phyloP scores from a whole-genome alignment of 441 rosid genomes.

The Theobroma grandiflorum region DNA sequence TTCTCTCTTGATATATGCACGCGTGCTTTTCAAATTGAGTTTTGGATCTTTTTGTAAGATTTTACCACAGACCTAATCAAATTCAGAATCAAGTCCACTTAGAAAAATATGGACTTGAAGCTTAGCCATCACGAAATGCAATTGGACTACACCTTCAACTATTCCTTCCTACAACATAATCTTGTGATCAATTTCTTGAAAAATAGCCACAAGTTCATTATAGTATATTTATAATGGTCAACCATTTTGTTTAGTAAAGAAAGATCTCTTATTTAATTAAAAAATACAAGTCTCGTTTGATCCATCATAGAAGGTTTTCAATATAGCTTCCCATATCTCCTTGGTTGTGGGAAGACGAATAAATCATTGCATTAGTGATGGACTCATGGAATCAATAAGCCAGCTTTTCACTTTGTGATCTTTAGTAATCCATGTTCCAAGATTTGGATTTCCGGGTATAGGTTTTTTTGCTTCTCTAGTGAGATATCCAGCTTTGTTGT shows the following conservation, averaged over 20 bases:
- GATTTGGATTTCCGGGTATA: neutral
- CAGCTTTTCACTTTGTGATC: conserved; percentile 23
- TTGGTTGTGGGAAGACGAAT: neutral
- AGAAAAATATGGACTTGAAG: too few species aligned
- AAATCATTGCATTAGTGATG: neutral
- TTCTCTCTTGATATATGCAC: too few species aligned
- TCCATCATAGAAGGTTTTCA: conserved; percentile 29
- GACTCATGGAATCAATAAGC: conserved; percentile 5
- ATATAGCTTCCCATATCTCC: conserved; percentile 2
- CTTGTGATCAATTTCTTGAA: neutral
- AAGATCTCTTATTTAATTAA: conserved; percentile 16
- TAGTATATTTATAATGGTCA: conserved; percentile 17
- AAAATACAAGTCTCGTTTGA: conserved; percentile 13
- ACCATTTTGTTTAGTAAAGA: neutral
- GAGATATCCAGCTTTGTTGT: conserved; percentile 1
- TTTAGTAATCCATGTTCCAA: neutral
- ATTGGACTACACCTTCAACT: too few species aligned
- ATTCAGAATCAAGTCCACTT: too few species aligned
- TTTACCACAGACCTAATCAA: too few species aligned
- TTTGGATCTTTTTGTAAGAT: too few species aligned
- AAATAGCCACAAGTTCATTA: conserved; percentile 21
- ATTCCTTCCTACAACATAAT: too few species aligned
- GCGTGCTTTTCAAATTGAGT: too few species aligned
- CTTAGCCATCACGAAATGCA: too few species aligned
- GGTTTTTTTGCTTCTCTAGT: neutral